A percentile compares a stretch with the other conserved stretches of the same genome.
Evolutionary conservation across 768 basidiomycete species (phyloP).

Genomic region (Russula dissimulans): DNA sequence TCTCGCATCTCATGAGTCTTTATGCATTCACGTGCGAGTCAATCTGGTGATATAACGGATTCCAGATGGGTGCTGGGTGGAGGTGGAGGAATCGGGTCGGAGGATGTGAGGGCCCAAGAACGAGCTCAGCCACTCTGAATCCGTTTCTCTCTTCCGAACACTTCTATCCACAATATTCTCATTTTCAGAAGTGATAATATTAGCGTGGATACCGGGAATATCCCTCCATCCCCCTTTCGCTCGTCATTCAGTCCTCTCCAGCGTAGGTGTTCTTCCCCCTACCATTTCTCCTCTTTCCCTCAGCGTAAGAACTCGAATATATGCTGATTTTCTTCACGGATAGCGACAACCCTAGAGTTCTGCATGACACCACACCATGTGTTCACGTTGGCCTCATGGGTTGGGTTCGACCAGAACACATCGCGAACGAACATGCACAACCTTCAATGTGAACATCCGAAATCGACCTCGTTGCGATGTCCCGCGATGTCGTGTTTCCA

Average conservation of each 20-base stretch:
- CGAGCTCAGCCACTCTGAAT: slow-evolving; percentile 1
- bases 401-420: neutral
- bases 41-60: neutral
- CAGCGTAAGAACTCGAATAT: neutral
- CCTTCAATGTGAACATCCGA: neutral
- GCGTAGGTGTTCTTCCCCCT: neutral
- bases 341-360: neutral
- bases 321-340: neutral
- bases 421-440: neutral
- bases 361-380: neutral
- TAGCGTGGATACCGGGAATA: neutral
- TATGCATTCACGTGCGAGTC: neutral
- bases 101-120: slow-evolving; percentile 8
- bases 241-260: neutral
- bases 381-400: slow-evolving; percentile 8
- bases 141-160: neutral
- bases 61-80: neutral
- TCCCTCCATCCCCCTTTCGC: no score
- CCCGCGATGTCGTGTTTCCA: neutral
- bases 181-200: neutral
- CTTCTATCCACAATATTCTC: neutral
- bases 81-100: slow-evolving; percentile 7
- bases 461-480: neutral
- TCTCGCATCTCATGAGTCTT: neutral
- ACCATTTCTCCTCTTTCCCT: neutral